phyloP scores from a whole-genome alignment of 306 rosid genomes.

The Bauhinia variegata region DNA sequence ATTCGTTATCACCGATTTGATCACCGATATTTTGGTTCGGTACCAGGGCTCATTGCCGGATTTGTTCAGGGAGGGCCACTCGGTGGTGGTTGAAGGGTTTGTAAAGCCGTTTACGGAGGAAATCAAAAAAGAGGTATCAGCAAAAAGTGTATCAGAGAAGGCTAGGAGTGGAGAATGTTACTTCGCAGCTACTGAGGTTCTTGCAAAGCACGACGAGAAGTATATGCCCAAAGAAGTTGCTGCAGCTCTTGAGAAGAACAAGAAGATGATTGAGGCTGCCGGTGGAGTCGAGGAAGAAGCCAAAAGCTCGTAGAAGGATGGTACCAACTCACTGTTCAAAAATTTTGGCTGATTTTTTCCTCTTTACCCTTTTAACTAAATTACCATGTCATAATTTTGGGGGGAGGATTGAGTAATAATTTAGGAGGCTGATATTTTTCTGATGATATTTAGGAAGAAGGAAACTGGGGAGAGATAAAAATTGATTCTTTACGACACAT shows the following conservation, averaged over 20 bases:
- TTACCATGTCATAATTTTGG: not conserved
- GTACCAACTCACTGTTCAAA: conserved; percentile 36
- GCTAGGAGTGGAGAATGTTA: conserved; percentile 73
- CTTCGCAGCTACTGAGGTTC: conserved; percentile 77
- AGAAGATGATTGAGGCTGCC: conserved; percentile 63
- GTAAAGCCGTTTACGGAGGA: conserved; percentile 83
- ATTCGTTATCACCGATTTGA: conserved; percentile 82
- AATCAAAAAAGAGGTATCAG: conserved; percentile 53
- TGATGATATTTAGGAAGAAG: conserved; percentile 29
- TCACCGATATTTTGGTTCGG: conserved; percentile 84
- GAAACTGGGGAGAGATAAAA: conserved; percentile 22
- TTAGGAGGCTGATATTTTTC: conserved; percentile 23
- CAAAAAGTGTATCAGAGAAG: conserved; percentile 62
- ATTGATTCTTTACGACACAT: conserved; percentile 36
- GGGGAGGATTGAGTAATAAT: conserved; percentile 5
- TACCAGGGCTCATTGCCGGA: conserved; percentile 80
- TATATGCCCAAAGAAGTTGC: conserved; percentile 90
- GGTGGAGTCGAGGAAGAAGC: conserved; percentile 23
- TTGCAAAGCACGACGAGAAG: conserved; percentile 96
- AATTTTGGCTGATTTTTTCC: too few relatives aligned
- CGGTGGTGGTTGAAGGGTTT: conserved; percentile 87
- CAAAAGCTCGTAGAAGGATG: conserved; percentile 42
- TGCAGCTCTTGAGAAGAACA: conserved; percentile 85
- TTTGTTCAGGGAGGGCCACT: conserved; percentile 88
- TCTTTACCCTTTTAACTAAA: conserved; percentile 8